Conservation (phyloP, 306 rosid genomes). For the Vigna hirtella region DNA sequence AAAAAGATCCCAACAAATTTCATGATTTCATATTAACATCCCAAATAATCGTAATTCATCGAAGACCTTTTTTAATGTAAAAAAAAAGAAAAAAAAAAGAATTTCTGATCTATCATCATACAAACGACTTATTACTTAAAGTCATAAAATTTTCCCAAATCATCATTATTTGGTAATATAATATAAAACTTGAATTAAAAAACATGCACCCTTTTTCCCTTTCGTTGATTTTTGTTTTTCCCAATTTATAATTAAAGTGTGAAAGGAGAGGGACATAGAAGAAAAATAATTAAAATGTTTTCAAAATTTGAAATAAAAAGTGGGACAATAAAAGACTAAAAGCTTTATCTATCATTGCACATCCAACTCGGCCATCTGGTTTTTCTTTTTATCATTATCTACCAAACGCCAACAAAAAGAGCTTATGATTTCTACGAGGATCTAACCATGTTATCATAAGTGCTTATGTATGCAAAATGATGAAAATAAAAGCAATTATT, state of each 20-base stretch:
- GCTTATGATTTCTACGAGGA: slow-evolving; percentile 34
- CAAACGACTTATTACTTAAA: not conserved
- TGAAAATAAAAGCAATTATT: not conserved
- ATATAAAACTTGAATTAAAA: slow-evolving; percentile 50
- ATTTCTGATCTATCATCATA: not conserved
- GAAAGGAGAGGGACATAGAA: slow-evolving; percentile 37
- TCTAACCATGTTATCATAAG: not conserved
- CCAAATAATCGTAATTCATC: no score
- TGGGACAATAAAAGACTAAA: slow-evolving; percentile 31
- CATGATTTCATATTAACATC: no score
- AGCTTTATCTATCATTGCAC: slow-evolving; percentile 38
- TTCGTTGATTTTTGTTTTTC: slow-evolving; percentile 23
- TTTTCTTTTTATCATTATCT: slow-evolving; percentile 50
- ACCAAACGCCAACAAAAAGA: slow-evolving; percentile 47
- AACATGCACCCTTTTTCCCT: slow-evolving; percentile 41
- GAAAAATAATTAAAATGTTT: slow-evolving; percentile 4
- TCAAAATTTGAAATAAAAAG: slow-evolving; percentile 32
- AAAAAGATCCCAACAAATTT: not conserved
- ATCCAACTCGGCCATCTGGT: slow-evolving; percentile 40
- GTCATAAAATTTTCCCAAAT: slow-evolving; percentile 47
- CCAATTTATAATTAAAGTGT: slow-evolving; percentile 41
- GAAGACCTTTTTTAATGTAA: no score
- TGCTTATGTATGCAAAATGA: not conserved
- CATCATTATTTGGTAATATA: slow-evolving; percentile 49
- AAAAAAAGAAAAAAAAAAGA: no score